Evolutionary conservation across 352 stramenopile genomes (phyloP).

Genomic region (Achlya hypogyna): DNA sequence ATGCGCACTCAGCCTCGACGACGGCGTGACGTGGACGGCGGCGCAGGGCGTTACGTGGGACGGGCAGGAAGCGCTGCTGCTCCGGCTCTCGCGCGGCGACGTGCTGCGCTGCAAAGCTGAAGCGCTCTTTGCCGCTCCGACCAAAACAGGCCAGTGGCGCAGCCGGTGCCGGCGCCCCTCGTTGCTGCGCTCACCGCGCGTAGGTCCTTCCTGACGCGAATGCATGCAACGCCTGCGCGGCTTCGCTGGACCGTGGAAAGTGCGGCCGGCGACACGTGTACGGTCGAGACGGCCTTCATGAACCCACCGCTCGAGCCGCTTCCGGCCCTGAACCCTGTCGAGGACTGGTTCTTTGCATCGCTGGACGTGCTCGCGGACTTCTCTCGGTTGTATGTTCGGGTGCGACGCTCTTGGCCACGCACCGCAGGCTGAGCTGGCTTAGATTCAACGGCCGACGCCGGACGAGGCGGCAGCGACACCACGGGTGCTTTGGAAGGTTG

Average conservation of each 20-base stretch:
- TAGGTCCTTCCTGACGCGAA: constrained; percentile 10
- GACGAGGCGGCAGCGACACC: background rate
- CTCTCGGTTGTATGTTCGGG: constrained; percentile 5
- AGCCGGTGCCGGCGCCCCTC: background rate
- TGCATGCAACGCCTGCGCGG: background rate
- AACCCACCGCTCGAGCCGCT: constrained; percentile 4
- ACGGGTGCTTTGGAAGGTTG: background rate
- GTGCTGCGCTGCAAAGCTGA: background rate
- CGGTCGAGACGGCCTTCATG: background rate
- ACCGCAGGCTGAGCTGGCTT: background rate
- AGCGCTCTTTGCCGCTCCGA: background rate
- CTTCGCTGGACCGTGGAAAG: constrained; percentile 8
- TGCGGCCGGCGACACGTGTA: background rate
- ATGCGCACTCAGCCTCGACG: background rate
- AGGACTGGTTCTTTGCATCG: constrained; percentile 3
- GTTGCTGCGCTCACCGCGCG: background rate
- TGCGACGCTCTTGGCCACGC: background rate
- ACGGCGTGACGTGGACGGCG: background rate
- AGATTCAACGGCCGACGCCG: background rate
- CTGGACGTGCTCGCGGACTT: constrained; percentile 6
- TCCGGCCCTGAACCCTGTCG: background rate
- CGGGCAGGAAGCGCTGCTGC: background rate
- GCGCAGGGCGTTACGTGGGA: background rate
- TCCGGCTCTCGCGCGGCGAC: background rate
- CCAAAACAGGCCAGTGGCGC: constrained; percentile 9